These are phyloP conservation scores for Magnolia kwangsiensis DNA, from an alignment of 164 flowering plant species.

Conservation along the genomic window DNA sequence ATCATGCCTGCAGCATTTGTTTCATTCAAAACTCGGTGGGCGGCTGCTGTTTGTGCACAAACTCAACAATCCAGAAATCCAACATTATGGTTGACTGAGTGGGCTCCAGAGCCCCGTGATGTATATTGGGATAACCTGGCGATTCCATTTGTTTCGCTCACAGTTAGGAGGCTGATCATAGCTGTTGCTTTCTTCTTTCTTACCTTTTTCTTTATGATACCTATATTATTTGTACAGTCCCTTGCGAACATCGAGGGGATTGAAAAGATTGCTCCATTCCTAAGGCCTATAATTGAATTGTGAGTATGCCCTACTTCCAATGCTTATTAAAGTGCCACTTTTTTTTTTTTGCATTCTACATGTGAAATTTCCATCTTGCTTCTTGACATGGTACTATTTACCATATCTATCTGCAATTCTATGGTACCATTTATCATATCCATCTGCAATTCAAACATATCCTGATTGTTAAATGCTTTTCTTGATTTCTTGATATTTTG, in stretches of 20 bases:
- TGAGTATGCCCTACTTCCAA: constrained; percentile 17
- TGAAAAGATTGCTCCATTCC: constrained; percentile 61
- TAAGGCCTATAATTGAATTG: constrained; percentile 48
- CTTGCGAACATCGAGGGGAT: constrained; percentile 86
- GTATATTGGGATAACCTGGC: constrained; percentile 85
- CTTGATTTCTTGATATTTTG: too few species aligned
- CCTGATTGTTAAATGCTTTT: too few species aligned
- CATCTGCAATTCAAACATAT: too few species aligned
- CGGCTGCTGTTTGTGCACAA: constrained; percentile 93
- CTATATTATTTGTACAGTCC: constrained; percentile 82
- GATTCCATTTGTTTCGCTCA: constrained; percentile 71
- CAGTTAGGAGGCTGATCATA: constrained; percentile 62
- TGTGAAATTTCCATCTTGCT: too few species aligned
- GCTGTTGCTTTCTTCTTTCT: constrained; percentile 82
- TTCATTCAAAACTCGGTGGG: constrained; percentile 86
- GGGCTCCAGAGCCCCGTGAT: constrained; percentile 96
- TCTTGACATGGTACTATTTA: too few species aligned
- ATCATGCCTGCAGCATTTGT: constrained; percentile 93
- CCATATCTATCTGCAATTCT: too few species aligned
- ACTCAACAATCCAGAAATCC: constrained; percentile 89
- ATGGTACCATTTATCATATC: too few species aligned
- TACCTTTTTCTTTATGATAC: constrained; percentile 89
- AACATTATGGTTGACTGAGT: constrained; percentile 81
- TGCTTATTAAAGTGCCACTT: neutral
- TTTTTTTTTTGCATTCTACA: too few species aligned